Evolutionary conservation across 495 filamentous ascomycete species (phyloP).

Genomic region (Acidomyces sp.): DNA sequence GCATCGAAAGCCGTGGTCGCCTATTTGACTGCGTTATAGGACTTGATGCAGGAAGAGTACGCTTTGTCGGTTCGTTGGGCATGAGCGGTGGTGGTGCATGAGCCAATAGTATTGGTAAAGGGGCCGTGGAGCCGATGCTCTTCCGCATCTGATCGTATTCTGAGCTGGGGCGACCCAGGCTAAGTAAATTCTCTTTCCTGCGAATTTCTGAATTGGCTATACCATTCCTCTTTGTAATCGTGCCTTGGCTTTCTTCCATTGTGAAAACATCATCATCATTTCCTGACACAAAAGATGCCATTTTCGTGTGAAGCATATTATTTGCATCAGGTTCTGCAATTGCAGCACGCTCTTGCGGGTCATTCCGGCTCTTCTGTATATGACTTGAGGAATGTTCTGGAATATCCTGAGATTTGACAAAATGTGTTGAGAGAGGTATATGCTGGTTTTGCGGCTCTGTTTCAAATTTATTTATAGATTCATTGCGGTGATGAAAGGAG

Average conservation of each 20-base stretch:
- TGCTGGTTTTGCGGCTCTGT: too few species aligned
- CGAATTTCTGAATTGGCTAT: too few species aligned
- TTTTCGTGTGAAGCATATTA: background rate
- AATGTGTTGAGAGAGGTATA: too few species aligned
- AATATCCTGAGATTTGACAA: too few species aligned
- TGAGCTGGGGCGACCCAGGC: background rate
- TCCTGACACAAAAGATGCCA: background rate
- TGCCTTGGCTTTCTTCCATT: background rate
- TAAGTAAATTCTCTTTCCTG: too few species aligned
- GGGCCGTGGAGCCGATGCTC: slow-evolving; percentile 1
- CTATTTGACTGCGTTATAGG: background rate
- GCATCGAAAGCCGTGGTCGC: slow-evolving; percentile 3
- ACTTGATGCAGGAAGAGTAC: background rate
- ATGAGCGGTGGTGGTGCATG: background rate
- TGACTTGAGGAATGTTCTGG: too few species aligned
- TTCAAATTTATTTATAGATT: too few species aligned
- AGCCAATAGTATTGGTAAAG: background rate
- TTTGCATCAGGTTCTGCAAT: background rate
- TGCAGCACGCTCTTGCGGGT: background rate
- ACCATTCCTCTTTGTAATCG: background rate
- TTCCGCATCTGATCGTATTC: slow-evolving; percentile 1
- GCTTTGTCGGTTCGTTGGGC: slow-evolving; percentile 1
- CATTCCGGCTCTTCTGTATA: too few species aligned
- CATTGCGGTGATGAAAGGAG: too few species aligned
- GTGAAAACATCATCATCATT: too few species aligned